Percentiles rank a stretch among this genome's conserved stretches.
phyloP scores from a whole-genome alignment of 768 basidiomycete species.

The Naganishia randhawae region DNA sequence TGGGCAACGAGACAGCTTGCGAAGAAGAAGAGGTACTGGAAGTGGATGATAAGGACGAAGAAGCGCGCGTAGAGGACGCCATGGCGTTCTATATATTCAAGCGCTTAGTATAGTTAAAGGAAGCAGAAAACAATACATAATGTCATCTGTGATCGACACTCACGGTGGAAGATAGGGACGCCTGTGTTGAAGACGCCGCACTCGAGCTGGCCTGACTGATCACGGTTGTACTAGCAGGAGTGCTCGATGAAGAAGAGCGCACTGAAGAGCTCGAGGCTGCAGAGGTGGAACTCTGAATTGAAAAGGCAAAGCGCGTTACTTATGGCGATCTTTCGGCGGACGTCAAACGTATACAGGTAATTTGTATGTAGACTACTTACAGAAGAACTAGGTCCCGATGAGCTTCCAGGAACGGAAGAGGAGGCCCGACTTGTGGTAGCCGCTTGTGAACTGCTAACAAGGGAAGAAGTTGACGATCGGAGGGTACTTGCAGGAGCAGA shows the following conservation, averaged over 20 bases:
- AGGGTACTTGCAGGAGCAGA: background rate
- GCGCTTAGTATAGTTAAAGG: no score
- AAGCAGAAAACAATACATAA: no score
- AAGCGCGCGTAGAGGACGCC: background rate
- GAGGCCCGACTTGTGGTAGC: no score
- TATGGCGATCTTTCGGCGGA: background rate
- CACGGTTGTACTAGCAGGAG: no score
- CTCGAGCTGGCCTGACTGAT: no score
- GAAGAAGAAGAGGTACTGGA: background rate
- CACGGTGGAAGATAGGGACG: no score
- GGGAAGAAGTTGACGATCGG: background rate
- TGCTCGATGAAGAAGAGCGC: background rate
- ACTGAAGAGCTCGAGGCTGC: background rate
- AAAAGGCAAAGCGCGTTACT: background rate
- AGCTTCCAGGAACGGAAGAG: background rate
- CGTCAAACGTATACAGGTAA: no score
- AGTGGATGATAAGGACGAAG: background rate
- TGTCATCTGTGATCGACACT: no score
- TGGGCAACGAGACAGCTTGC: background rate
- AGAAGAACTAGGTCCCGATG: background rate
- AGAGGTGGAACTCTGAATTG: background rate
- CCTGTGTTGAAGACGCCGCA: no score
- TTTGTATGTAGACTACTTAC: no score
- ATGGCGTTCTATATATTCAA: no score
- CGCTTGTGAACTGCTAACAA: no score